A percentile compares a stretch with the other conserved stretches of the same genome.
These are phyloP conservation scores for Fusarium staphyleae DNA, from an alignment of 2,329 filamentous ascomycete genomes.

Conservation along the genomic window DNA sequence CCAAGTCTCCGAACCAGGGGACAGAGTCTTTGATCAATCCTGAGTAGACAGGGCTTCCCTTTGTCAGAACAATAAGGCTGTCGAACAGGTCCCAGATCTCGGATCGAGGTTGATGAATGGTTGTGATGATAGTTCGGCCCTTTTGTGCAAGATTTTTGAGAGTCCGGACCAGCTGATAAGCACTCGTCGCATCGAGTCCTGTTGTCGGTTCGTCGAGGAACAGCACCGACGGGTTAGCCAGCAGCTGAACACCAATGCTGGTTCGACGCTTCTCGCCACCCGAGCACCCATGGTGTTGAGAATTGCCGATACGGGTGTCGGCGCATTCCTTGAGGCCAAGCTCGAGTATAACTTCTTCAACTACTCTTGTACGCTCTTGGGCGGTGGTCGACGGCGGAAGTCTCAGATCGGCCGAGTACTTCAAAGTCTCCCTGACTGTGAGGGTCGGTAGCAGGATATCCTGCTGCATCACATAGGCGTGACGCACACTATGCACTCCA, in stretches of 20 bases:
- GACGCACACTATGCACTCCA: conserved; percentile 62
- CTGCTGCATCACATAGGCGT: conserved; percentile 79
- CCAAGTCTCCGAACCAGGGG: conserved; percentile 67
- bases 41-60: conserved; percentile 72
- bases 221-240: conserved; percentile 79
- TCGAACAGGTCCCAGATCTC: conserved; percentile 84
- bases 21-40: conserved; percentile 65
- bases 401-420: conserved; percentile 75
- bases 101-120: conserved; percentile 78
- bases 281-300: conserved; percentile 75
- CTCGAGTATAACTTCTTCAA: conserved; percentile 79
- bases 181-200: conserved; percentile 78
- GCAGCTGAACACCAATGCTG: conserved; percentile 78
- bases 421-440: conserved; percentile 77
- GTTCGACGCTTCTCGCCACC: conserved; percentile 80
- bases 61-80: conserved; percentile 71
- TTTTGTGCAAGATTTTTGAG: conserved; percentile 72
- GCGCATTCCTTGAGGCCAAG: conserved; percentile 80
- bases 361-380: conserved; percentile 66
- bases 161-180: conserved; percentile 75
- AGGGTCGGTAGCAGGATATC: conserved; percentile 76
- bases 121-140: conserved; percentile 75
- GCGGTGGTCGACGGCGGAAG: conserved; percentile 68
- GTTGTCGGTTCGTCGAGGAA: conserved; percentile 84
- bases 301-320: conserved; percentile 75